Conservation (phyloP, 768 basidiomycete species). For the Fomitopsis serialis region DNA sequence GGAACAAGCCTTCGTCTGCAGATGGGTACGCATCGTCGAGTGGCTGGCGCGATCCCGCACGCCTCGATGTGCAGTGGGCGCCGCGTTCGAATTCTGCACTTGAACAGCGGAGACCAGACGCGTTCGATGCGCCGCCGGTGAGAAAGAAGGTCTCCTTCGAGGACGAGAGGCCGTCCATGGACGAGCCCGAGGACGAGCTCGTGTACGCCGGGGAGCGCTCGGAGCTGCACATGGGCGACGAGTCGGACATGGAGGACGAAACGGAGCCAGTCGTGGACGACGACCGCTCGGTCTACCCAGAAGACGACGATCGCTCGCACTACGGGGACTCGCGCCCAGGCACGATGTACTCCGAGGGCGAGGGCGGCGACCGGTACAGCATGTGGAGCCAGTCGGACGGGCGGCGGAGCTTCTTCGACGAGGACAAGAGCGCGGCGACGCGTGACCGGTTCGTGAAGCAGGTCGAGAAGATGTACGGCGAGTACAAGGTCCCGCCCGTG, state of each 20-base stretch:
- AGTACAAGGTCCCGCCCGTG: conserved; percentile 37
- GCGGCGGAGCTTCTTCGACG: conserved; percentile 47
- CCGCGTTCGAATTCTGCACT: conserved; percentile 19
- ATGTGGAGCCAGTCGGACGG: conserved; percentile 36
- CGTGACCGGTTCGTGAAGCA: conserved; percentile 44
- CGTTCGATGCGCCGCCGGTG: background rate
- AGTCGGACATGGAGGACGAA: conserved; percentile 3
- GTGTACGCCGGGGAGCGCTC: conserved; percentile 1
- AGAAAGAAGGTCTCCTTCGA: conserved; percentile 4
- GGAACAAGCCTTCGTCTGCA: background rate
- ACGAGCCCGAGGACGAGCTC: background rate
- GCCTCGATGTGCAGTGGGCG: conserved; percentile 17
- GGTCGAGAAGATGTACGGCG: conserved; percentile 49
- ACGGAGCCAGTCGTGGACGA: conserved; percentile 10
- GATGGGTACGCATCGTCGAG: background rate
- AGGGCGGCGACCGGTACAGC: conserved; percentile 37
- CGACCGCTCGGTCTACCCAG: conserved; percentile 21
- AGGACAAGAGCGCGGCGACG: conserved; percentile 44
- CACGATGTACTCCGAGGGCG: conserved; percentile 16
- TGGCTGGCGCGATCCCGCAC: background rate
- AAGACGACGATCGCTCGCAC: conserved; percentile 13
- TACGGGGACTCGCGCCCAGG: conserved; percentile 22
- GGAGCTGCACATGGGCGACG: conserved; percentile 1
- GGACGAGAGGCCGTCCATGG: conserved; percentile 1
- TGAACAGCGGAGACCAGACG: conserved; percentile 2